A percentile compares a stretch with the other conserved stretches of the same genome.
Evolutionary conservation across 495 filamentous ascomycete genomes (phyloP).

Genomic region (Xylaria venustula): DNA sequence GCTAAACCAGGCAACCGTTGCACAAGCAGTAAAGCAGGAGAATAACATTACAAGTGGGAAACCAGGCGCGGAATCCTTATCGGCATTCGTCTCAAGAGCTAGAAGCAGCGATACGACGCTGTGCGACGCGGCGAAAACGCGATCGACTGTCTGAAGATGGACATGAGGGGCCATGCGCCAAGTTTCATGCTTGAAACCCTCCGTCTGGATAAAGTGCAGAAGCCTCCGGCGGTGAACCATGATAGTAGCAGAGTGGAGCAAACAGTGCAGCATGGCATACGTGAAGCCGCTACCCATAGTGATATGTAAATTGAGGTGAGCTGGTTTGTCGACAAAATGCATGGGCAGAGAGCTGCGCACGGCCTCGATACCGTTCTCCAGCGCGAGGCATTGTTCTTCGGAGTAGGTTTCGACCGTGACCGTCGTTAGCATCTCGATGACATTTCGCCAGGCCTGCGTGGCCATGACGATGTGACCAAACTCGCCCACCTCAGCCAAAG

Average conservation of each 20-base stretch:
- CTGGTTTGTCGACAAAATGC: slow-evolving; percentile 50
- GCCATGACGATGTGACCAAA: slow-evolving; percentile 53
- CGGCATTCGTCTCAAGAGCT: slow-evolving; percentile 43
- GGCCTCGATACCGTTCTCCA: slow-evolving; percentile 45
- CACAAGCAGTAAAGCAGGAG: slow-evolving; percentile 50
- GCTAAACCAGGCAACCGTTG: slow-evolving; percentile 49
- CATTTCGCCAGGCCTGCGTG: slow-evolving; percentile 51
- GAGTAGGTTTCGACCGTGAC: slow-evolving; percentile 44
- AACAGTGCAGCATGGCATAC: slow-evolving; percentile 51
- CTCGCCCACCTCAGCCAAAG: slow-evolving; percentile 45
- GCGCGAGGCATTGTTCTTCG: slow-evolving; percentile 40
- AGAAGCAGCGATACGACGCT: slow-evolving; percentile 46
- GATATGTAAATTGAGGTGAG: slow-evolving; percentile 51
- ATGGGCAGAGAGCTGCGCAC: slow-evolving; percentile 44
- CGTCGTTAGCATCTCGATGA: slow-evolving; percentile 52
- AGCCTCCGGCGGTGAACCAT: slow-evolving; percentile 53
- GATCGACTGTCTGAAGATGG: slow-evolving; percentile 41
- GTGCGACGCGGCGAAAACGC: slow-evolving; percentile 50
- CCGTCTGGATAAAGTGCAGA: slow-evolving; percentile 45
- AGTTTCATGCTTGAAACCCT: slow-evolving; percentile 43
- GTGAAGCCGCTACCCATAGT: slow-evolving; percentile 54
- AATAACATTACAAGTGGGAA: slow-evolving; percentile 55
- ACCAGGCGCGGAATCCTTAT: slow-evolving; percentile 49
- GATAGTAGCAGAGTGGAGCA: slow-evolving; percentile 50
- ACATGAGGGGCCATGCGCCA: slow-evolving; percentile 41